Evolutionary conservation across 768 basidiomycete genomes (phyloP), one percentile per base, ranked within the genome.

Genomic region (Collybiopsis luxurians): DNA sequence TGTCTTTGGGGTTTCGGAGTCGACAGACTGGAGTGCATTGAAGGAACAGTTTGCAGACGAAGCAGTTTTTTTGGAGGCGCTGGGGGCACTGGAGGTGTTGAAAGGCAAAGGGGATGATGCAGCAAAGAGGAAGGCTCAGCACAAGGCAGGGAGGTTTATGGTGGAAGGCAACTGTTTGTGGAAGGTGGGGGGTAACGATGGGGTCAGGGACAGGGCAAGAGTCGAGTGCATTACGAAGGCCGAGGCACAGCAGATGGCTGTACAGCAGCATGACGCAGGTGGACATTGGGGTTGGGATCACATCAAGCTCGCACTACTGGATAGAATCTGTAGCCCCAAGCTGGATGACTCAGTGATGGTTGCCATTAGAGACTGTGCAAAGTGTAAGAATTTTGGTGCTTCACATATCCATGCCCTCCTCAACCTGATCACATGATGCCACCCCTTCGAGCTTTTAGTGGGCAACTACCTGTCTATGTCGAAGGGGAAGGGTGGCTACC

Each of bases 391-490:
- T 24, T 55, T 55, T 45, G 54, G 31, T 15, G 53, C 11, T 46
- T 43, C 49, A 17, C 59, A 57, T 42, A 23, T 55, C 55, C 55
- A 38, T 34, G 57, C 72, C 0, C 67, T 78, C 0, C 61, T 76
- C 12, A 60, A 75, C 31, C 77, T 72, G 0, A 72, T 62, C 21
- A 57, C 59, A 26, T 42, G 61, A 7, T 17, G 61, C 26, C 61
- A 62, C 27, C 61, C 61, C 2, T 62, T 62, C 59, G 61, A 62
- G 31, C 56, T 62, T 2, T 17, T 62, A 11, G 61, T 55, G 1
- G 59, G 61, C 11, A 55, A 62, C 39, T 62, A 62, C 27, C 56
- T 62, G 1, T 57, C 61, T 3, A 40, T 62, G 51, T 55, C 61
- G 1, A 43, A 34, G 7, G 59, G 56, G 1, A 52, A 53, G 23